These are phyloP conservation scores for Russula brevipes DNA, from an alignment of 768 basidiomycete species.

Conservation along the genomic window DNA sequence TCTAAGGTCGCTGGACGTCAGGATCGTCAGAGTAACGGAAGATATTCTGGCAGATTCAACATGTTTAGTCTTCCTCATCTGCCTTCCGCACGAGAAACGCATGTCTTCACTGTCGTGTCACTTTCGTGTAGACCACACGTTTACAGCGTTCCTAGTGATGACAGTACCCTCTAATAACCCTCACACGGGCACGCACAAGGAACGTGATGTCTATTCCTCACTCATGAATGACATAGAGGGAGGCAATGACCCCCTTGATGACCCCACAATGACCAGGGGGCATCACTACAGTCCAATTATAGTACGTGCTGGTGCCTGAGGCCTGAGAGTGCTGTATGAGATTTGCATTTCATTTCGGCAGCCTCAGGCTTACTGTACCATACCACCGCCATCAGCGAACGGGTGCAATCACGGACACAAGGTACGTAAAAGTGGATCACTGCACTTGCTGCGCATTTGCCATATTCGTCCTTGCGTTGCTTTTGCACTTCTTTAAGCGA, in stretches of 20 bases:
- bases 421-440: not conserved
- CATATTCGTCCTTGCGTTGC: not conserved
- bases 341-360: no score
- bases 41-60: constrained; percentile 5
- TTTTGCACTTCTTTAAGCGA: not conserved
- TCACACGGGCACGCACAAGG: no score
- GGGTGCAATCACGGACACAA: constrained; percentile 4
- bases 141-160: not conserved
- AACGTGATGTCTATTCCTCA: no score
- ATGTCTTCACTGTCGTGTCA: not conserved
- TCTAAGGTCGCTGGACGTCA: constrained; percentile 19
- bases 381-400: not conserved
- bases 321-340: no score
- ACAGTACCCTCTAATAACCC: no score
- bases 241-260: no score
- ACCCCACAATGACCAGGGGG: no score
- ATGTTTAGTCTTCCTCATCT: not conserved
- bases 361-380: no score
- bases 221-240: no score
- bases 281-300: no score
- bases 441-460: constrained; percentile 9
- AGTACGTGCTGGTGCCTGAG: no score
- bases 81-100: not conserved
- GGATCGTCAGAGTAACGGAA: constrained; percentile 19
- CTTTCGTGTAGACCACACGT: not conserved